Evolutionary conservation across 2,329 filamentous ascomycete genomes (phyloP).

Genomic region (Chaetomium sp.): DNA sequence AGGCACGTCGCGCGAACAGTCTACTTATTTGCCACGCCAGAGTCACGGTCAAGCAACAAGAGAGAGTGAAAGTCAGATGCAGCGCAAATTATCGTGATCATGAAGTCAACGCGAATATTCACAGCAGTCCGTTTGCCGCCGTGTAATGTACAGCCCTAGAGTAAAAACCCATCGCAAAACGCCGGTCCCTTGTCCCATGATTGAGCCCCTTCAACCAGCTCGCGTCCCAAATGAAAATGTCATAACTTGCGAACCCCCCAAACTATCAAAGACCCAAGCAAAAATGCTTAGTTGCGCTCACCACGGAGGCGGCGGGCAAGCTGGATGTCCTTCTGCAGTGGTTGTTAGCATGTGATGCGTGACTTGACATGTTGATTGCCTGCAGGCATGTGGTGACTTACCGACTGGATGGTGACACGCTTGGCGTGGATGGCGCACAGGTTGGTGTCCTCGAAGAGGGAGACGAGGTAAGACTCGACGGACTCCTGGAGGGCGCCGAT

Average conservation of each 20-base stretch:
- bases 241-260: slow-evolving; percentile 35
- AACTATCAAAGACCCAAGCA: slow-evolving; percentile 42
- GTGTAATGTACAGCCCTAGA: slow-evolving; percentile 46
- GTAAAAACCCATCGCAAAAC: slow-evolving; percentile 46
- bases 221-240: slow-evolving; percentile 36
- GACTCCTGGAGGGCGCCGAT: slow-evolving; percentile 98
- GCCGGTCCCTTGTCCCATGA: slow-evolving; percentile 46
- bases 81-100: slow-evolving; percentile 26
- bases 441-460: slow-evolving; percentile 98
- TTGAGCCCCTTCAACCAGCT: slow-evolving; percentile 36
- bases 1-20: slow-evolving; percentile 6
- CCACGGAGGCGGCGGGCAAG: slow-evolving; percentile 93
- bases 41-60: background rate
- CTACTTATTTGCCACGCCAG: background rate
- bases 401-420: slow-evolving; percentile 93
- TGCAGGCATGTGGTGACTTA: slow-evolving; percentile 38
- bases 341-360: slow-evolving; percentile 41
- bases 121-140: slow-evolving; percentile 38
- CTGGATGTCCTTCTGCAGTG: slow-evolving; percentile 82
- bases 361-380: slow-evolving; percentile 5
- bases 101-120: slow-evolving; percentile 33
- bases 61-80: background rate
- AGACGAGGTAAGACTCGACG: slow-evolving; percentile 97
- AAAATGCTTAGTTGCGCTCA: slow-evolving; percentile 73
- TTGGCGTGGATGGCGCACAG: slow-evolving; percentile 98